Evolutionary conservation across 106 monocot genomes (phyloP), one percentile per base, ranked within the genome.

Genomic region (Dendrobium nobile): DNA sequence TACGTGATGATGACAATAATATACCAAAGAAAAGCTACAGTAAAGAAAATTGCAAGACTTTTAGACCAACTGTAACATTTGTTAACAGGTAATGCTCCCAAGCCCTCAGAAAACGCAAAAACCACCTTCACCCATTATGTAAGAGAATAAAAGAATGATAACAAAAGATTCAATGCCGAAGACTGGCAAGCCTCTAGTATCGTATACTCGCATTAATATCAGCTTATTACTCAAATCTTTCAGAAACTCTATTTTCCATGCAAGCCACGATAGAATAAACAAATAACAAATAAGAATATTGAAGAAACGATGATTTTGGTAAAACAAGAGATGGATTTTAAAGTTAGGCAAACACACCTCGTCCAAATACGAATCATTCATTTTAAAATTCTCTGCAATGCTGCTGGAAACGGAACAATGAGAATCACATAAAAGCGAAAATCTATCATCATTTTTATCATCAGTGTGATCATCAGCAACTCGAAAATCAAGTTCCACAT

Each of bases 291-390:
- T 13, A 70, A 33, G 13, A 37, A 9, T 0, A 16, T 33, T 64
- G 11, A 51, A 70, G 37, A 70, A 70, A 33, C 1, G 3, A 33
- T 28, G 28, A 73, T 9, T 43, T 20, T 7, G 4, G 13, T 44
- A 42, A 0, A 44, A 41, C 43, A 43, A 20, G 43, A 5, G 20
- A 42, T 2, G 44, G 19, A 44, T 0, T 1, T 33, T 15, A 2
- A 70, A 70, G 70, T 70, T 70, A 74, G n/a, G n/a, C 48, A 47
- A 47, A 70, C 77, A 79, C 3, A 83, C 83, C 83, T 83, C 27
- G 7, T 5, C 40, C 68, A 24, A 31, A 7, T 54, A 78, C 19
- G 56, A 78, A 79, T 73, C 78, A 83, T 78, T 43, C 55, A 59
- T 73, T 7, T 72, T 42, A 58, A 56, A 15, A 44, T 27, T 22